Conservation (phyloP, 306 rosid genomes). For the Prunus persica region DNA sequence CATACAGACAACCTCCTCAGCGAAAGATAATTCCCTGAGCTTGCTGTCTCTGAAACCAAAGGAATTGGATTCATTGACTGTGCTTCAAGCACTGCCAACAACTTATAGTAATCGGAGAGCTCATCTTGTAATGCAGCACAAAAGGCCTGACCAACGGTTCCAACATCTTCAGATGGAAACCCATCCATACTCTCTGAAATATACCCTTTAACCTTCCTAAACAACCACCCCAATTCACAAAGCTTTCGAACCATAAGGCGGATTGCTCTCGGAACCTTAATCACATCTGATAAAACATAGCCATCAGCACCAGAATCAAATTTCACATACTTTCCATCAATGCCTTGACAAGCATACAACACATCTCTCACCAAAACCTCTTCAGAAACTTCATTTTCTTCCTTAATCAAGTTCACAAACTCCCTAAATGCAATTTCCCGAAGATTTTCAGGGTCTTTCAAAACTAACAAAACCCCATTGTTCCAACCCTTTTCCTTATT, state of each 20-base stretch:
- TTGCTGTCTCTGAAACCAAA: slow-evolving; percentile 56
- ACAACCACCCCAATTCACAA: slow-evolving; percentile 83
- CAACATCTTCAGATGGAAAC: slow-evolving; percentile 76
- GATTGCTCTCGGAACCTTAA: slow-evolving; percentile 70
- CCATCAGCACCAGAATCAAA: slow-evolving; percentile 46
- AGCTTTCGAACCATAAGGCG: slow-evolving; percentile 66
- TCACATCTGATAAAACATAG: slow-evolving; percentile 45
- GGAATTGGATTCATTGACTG: slow-evolving; percentile 87
- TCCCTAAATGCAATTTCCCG: slow-evolving; percentile 72
- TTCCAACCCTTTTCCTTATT: slow-evolving; percentile 47
- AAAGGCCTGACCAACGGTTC: slow-evolving; percentile 90
- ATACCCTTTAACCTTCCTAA: slow-evolving; percentile 70
- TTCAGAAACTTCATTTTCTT: slow-evolving; percentile 73
- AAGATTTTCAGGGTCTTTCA: slow-evolving; percentile 71
- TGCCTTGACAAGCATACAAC: slow-evolving; percentile 88
- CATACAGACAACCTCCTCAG: slow-evolving; percentile 81
- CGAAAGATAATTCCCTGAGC: slow-evolving; percentile 72
- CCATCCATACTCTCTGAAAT: slow-evolving; percentile 70
- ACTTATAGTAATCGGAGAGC: slow-evolving; percentile 83
- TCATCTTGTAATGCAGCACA: slow-evolving; percentile 95
- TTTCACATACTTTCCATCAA: slow-evolving; percentile 76
- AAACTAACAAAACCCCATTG: slow-evolving; percentile 65
- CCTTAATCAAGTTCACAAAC: slow-evolving; percentile 60
- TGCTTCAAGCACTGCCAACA: slow-evolving; percentile 81
- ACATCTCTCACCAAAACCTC: slow-evolving; percentile 87